Evolutionary conservation across 352 stramenopile species (phyloP), one percentile per base, ranked within the genome.

Genomic region (Phytophthora pistaciae): DNA sequence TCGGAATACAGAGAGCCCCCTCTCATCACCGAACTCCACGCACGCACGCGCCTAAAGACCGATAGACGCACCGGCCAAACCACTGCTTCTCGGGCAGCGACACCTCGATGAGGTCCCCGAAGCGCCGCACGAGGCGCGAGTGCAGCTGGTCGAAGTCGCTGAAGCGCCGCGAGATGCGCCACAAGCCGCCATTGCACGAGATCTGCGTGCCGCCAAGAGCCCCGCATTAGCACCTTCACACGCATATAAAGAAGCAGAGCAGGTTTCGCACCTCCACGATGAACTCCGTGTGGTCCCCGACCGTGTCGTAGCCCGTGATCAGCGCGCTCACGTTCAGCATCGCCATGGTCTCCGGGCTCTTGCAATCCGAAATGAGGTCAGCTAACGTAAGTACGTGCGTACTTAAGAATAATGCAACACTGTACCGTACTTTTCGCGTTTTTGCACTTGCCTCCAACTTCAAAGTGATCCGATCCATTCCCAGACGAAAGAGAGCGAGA

Each of bases 101-200:
- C 9, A 65, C 83, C 25, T 92, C 84, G 31, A 96, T 88, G 59
- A 92, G 83, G 65, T 91, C 83, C 14, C 85, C 87, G 55, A 94
- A 94, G 57, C 74, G 77, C 56, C 85, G 85, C 65, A 85, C 66
- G n/a, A 96, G 81, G 14, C 83, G 84, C 73, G 82, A 82, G 59
- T 96, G 88, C 20, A 96, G 85, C 75, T 96, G 88, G 59, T 96
- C 88, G 75, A 96, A 96, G 81, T 96, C 88, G 64, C 88, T 96
- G 65, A 94, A 96, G 54, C 88, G 88, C 31, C 88, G 82, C 20
- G 85, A 94, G 53, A 96, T 93, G 64, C 91, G 79, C 87, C 87
- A 96, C 52, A 93, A 63, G n/a, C 85, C 85, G 60, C 84, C 87
- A 65, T 92, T 93, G 68, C 88, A 95, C 64, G 85, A 92, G 75